phyloP scores from a whole-genome alignment of 1,284 basidiomycete species.

The Sparassis latifolia region DNA sequence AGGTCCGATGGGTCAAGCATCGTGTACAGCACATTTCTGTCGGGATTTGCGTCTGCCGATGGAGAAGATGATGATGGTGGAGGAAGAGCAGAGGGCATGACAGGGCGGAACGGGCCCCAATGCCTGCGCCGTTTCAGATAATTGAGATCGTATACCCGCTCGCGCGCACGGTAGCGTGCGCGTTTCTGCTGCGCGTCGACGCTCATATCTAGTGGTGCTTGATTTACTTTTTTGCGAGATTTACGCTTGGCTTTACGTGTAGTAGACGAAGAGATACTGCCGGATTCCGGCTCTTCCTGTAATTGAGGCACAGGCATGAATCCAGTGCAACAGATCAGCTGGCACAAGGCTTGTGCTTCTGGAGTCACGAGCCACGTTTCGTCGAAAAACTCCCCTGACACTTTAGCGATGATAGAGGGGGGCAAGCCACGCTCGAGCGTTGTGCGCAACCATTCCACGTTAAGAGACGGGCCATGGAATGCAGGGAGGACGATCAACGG shows the following conservation, averaged over 20 bases:
- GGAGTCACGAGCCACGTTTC: no score
- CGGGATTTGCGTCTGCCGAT: neutral
- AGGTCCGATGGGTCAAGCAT: neutral
- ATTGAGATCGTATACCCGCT: constrained; percentile 39
- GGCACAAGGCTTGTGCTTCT: constrained; percentile 5
- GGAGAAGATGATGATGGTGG: neutral
- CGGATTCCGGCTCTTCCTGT: neutral
- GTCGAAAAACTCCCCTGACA: neutral
- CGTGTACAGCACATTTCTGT: neutral
- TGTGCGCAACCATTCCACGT: neutral
- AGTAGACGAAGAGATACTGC: neutral
- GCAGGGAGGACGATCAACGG: neutral
- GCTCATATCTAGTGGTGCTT: constrained; percentile 6
- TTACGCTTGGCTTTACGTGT: neutral
- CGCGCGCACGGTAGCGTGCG: constrained; percentile 35
- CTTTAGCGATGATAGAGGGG: neutral
- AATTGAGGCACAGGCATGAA: neutral
- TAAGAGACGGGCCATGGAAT: neutral
- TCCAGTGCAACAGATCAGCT: constrained; percentile 4
- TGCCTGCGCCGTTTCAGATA: constrained; percentile 35
- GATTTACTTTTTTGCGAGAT: neutral
- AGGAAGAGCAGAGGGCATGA: constrained; percentile 4
- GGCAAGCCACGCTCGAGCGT: neutral
- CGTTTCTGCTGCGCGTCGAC: constrained; percentile 15
- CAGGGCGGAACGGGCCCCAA: constrained; percentile 40